phyloP scores from a whole-genome alignment of 352 stramenopile species.

The Phytophthora sp. region DNA sequence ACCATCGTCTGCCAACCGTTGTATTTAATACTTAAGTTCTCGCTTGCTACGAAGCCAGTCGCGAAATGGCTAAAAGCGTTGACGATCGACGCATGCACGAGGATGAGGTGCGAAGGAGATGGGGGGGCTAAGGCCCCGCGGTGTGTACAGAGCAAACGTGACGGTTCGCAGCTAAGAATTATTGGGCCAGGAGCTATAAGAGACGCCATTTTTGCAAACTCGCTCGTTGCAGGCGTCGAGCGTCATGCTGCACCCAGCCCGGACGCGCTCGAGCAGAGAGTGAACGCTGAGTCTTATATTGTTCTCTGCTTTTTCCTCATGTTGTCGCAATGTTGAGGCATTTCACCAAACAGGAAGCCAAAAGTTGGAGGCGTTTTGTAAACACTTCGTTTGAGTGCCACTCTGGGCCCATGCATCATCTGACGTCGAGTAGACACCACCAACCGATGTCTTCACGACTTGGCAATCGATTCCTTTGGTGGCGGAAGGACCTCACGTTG shows the following conservation, averaged over 20 bases:
- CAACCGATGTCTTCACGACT: constrained; percentile 12
- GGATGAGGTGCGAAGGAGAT: no score
- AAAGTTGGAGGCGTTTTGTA: neutral
- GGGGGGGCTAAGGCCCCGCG: neutral
- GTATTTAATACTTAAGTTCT: no score
- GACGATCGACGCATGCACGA: constrained; percentile 1
- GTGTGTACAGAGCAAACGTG: neutral
- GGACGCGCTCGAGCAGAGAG: constrained; percentile 23
- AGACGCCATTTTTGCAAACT: no score
- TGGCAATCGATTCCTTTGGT: neutral
- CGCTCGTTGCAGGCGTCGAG: constrained; percentile 15
- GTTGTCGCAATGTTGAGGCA: constrained; percentile 21
- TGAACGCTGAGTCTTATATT: constrained; percentile 14
- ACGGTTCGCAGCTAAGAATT: no score
- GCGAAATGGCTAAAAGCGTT: constrained; percentile 31
- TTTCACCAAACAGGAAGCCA: constrained; percentile 8
- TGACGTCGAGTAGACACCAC: constrained; percentile 17
- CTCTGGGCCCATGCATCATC: constrained; percentile 21
- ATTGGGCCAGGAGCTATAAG: no score
- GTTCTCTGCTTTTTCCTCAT: constrained; percentile 30
- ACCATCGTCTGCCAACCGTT: constrained; percentile 20
- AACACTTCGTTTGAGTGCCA: neutral
- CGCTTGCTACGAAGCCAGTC: constrained; percentile 26
- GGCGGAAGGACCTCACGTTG: no score
- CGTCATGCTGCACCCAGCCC: constrained; percentile 7